Evolutionary conservation across 2,329 filamentous ascomycete genomes (phyloP), one percentile per base, ranked within the genome.

Genomic region (Fusarium sp.): DNA sequence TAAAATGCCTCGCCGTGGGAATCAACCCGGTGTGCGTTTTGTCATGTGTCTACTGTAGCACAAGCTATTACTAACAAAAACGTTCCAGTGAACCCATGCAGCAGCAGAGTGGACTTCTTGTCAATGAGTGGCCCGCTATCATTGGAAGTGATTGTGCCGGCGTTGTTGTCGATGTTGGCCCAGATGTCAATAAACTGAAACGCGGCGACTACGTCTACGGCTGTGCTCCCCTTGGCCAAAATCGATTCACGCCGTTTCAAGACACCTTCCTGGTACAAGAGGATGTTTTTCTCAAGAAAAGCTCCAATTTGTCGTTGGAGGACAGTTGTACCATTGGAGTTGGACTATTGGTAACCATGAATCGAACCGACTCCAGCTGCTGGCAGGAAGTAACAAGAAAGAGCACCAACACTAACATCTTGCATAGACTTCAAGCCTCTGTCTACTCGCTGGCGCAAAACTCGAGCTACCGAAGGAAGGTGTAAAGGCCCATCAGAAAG

Each of bases 211-310:
- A 68, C 18, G 71, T 80, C 38, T 82, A 76, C 60, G 78, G 79
- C 4, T 80, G 78, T 58, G 77, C 77, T 3, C 74, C 73, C 13
- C 53, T 81, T 1, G 81, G 81, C 3, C 63, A 69, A 9, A 77
- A 74, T n/a, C 69, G 69, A 7, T 77, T 75, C 54, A 73, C 72
- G 1, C 79, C 79, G 5, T 81, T 81, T 39, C 80, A 81, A 52
- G 79, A 82, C 26, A 74, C 75, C 15, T 81, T 80, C 34, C 49
- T 82, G 7, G 79, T 79, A 43, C 74, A 79, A n/a, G 79, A 80
- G 58, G 66, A 75, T 33, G 60, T 80, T 9, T 61, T 78, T 3
- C 77, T 81, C 38, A 79, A 77, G 54, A 76, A 70, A 18, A 59
- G 72, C 0, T 60, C 54, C 2, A 73, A 72, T 7, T 39, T 81